Percentiles rank a stretch among this genome's conserved stretches.
Conservation (phyloP, 176 grass and related monocot genomes). For the Urochloa ruziziensis region DNA sequence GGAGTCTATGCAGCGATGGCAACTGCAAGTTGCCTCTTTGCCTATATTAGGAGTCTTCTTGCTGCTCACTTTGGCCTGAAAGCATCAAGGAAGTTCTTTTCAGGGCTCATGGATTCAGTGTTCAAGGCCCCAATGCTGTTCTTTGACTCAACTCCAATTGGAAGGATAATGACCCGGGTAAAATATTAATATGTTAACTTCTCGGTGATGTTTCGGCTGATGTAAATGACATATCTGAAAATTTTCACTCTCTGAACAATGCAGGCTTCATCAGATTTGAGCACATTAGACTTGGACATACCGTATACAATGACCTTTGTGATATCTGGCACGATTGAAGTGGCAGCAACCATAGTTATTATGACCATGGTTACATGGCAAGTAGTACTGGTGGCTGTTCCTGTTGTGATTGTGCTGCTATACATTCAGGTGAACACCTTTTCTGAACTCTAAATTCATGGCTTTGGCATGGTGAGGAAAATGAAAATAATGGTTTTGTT, state of each 20-base stretch:
- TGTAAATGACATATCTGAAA: background rate
- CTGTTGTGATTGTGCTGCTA: slow-evolving; percentile 50
- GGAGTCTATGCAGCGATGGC: slow-evolving; percentile 68
- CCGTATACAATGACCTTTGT: slow-evolving; percentile 74
- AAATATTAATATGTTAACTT: background rate
- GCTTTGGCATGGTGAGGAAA: background rate
- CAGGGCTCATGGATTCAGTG: slow-evolving; percentile 78
- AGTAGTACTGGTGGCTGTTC: slow-evolving; percentile 63
- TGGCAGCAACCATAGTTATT: slow-evolving; percentile 48
- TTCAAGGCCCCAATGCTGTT: slow-evolving; percentile 90
- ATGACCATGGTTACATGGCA: slow-evolving; percentile 85
- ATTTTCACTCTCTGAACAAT: background rate
- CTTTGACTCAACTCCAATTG: slow-evolving; percentile 82
- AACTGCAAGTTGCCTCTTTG: slow-evolving; percentile 68
- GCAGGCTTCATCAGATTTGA: slow-evolving; percentile 90
- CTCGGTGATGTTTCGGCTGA: background rate
- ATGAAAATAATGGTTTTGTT: slow-evolving; percentile 3
- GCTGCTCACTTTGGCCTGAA: slow-evolving; percentile 75
- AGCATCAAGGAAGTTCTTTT: slow-evolving; percentile 84
- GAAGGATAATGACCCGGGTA: slow-evolving; percentile 79
- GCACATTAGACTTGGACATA: slow-evolving; percentile 80
- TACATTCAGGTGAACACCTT: slow-evolving; percentile 62
- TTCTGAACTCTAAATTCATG: background rate
- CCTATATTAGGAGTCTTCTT: slow-evolving; percentile 65
- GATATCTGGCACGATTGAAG: slow-evolving; percentile 66